Evolutionary conservation across 2,329 filamentous ascomycete genomes (phyloP).

Genomic region (Colletotrichum simmondsii): DNA sequence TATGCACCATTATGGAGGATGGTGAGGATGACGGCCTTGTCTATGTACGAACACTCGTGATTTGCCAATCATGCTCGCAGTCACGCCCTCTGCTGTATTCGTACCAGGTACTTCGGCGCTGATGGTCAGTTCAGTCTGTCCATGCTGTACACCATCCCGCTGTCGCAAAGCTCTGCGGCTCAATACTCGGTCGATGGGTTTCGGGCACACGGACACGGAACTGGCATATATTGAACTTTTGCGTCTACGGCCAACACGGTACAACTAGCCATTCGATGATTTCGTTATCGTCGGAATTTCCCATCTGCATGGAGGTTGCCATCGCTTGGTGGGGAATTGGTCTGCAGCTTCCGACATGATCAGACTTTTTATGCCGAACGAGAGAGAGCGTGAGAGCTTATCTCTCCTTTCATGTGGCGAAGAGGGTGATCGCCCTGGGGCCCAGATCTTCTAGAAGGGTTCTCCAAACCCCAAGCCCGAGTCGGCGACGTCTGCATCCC

Average conservation of each 20-base stretch:
- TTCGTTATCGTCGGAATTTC: not conserved
- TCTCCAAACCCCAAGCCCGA: not conserved
- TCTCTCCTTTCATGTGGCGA: not conserved
- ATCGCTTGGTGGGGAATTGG: not conserved
- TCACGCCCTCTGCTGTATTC: not conserved
- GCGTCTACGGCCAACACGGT: not conserved
- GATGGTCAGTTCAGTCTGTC: not conserved
- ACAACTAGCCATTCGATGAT: not conserved
- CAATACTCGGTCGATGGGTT: not conserved
- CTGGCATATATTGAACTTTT: not conserved
- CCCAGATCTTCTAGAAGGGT: not conserved
- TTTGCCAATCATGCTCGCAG: not conserved
- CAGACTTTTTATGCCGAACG: not conserved
- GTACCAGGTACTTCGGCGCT: not conserved
- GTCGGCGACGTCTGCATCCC: not conserved
- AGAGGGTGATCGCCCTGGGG: not conserved
- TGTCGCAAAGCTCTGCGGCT: conserved; percentile 18
- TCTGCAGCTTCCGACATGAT: not conserved
- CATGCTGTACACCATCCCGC: not conserved
- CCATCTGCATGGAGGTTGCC: conserved; percentile 3
- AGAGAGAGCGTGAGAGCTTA: not conserved
- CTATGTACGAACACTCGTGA: not conserved
- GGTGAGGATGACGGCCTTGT: conserved; percentile 13
- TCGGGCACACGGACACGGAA: not conserved
- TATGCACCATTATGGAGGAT: conserved; percentile 14